Conservation (phyloP, 2,329 filamentous ascomycete genomes). For the Fusarium musae region DNA sequence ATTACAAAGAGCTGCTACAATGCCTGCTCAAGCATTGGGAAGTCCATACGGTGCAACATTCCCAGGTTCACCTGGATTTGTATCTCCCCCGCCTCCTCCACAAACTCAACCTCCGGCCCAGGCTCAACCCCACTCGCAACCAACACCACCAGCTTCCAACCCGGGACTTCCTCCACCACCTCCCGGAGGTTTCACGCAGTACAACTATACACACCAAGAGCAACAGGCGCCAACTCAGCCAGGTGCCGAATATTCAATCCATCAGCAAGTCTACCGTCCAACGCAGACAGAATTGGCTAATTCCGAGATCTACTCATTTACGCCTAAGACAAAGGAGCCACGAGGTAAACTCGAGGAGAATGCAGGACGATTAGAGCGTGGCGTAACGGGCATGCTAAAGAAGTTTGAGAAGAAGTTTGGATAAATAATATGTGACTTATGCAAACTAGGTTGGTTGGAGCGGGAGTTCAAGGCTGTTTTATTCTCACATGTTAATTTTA, state of each 20-base stretch:
- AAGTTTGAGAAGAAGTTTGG: slow-evolving; percentile 82
- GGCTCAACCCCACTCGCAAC: slow-evolving; percentile 43
- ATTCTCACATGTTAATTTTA: slow-evolving; percentile 17
- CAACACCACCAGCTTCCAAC: slow-evolving; percentile 50
- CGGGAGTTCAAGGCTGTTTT: slow-evolving; percentile 25
- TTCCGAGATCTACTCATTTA: slow-evolving; percentile 48
- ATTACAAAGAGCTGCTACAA: slow-evolving; percentile 60
- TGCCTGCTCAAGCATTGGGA: slow-evolving; percentile 58
- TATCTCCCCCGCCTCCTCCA: slow-evolving; percentile 48
- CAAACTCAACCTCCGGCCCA: slow-evolving; percentile 49
- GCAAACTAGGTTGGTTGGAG: slow-evolving; percentile 1
- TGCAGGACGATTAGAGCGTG: slow-evolving; percentile 74
- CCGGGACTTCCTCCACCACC: slow-evolving; percentile 56
- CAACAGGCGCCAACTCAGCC: slow-evolving; percentile 37
- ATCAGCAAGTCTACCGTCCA: slow-evolving; percentile 76
- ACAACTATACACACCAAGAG: slow-evolving; percentile 52
- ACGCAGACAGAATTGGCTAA: slow-evolving; percentile 69
- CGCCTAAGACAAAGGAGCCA: slow-evolving; percentile 56
- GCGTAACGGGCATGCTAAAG: slow-evolving; percentile 77
- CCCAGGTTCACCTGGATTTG: slow-evolving; percentile 57
- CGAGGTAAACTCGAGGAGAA: slow-evolving; percentile 70
- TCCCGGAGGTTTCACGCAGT: slow-evolving; percentile 67
- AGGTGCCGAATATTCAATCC: slow-evolving; percentile 65
- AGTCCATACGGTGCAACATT: slow-evolving; percentile 60
- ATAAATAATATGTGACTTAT: slow-evolving; percentile 42